Evolutionary conservation across 2,329 filamentous ascomycete genomes (phyloP).

Genomic region (Dryadomyces quercus-mongolicae): DNA sequence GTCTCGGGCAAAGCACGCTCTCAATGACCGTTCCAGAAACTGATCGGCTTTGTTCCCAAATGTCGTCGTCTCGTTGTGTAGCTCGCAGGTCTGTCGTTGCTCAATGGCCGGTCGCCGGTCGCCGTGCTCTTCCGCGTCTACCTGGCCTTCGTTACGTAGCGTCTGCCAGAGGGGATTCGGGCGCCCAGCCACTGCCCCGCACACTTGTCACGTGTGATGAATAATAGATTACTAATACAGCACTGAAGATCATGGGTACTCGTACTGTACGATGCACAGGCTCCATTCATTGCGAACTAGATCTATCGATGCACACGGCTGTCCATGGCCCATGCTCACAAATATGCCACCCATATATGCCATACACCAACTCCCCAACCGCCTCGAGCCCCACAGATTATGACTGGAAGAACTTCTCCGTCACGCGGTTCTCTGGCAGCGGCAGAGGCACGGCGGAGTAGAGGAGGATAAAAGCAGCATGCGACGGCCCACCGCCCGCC

Average conservation of each 20-base stretch:
- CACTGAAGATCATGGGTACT: too few species aligned
- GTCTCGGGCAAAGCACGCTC: not conserved
- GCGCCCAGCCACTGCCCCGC: not conserved
- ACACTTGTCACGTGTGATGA: not conserved
- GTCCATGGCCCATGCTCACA: too few species aligned
- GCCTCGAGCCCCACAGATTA: not conserved
- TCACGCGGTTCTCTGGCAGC: conserved; percentile 27
- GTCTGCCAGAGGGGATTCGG: not conserved
- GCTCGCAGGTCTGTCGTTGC: not conserved
- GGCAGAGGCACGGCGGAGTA: conserved; percentile 66
- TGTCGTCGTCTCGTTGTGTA: not conserved
- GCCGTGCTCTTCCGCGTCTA: not conserved
- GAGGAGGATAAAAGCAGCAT: conserved; percentile 69
- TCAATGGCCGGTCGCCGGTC: not conserved
- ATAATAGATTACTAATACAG: not conserved
- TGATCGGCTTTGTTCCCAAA: not conserved
- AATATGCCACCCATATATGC: not conserved
- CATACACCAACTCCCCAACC: too few species aligned
- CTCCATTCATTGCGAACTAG: too few species aligned
- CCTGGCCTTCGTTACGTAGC: not conserved
- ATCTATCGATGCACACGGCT: too few species aligned
- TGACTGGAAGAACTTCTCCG: conserved; percentile 9
- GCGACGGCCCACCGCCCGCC: conserved; percentile 77
- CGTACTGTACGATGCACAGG: too few species aligned
- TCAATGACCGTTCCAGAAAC: not conserved